Base-by-base conservation (phyloP, 345 rosid genomes). In the Arabis hirsuta region DNA sequence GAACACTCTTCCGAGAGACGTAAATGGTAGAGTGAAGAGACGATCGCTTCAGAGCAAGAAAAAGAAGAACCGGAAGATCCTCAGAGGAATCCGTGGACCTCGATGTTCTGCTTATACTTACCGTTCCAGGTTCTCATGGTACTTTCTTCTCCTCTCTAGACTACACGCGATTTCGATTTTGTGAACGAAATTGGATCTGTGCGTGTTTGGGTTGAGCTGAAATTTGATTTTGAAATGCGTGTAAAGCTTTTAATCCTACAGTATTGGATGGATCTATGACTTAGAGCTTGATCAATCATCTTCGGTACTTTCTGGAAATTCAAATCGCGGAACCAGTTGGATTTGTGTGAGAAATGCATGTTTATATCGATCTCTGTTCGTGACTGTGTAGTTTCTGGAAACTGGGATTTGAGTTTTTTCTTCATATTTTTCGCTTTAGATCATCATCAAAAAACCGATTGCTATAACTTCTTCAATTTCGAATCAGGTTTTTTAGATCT, bases 81-180 rank as follows among this genome's bases (percentile, higher is more conserved):
- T 83, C 79, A 83, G 83, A 57, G 84, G 92, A 47, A 87, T 95
- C 45, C 82, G 81, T 86, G 81, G 86, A 80, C 98, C 99, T 81
- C 83, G 84, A 11, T 78, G 76, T 64, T 75, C 70, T 54, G 66
- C 64, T 55, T 73, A 59, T 9, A 60, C 78, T 78, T 62, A 73
- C 70, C 79, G 65, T 69, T 71, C 85, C 69, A 48, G 65, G 38
- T 84, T 85, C 87, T 69, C 52, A 62, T 88, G 96, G 97, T 88
- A 79, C 29, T 55, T 73, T 72, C 57, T 75, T 76, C 62, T n/a
- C 26, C 43, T 3, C 68, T 51, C 43, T 53, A 59, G 9, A 44
- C 26, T 43, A 22, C 29, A 27, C 31, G 6, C 9, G 26, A 8
- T 69, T 69, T 62, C 47, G 38, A 62, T 46, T 10, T 27, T 62